A percentile compares a stretch with the other conserved stretches of the same genome.
Conservation (phyloP, 2,329 filamentous ascomycete species). For the Aspergillus piperis region DNA sequence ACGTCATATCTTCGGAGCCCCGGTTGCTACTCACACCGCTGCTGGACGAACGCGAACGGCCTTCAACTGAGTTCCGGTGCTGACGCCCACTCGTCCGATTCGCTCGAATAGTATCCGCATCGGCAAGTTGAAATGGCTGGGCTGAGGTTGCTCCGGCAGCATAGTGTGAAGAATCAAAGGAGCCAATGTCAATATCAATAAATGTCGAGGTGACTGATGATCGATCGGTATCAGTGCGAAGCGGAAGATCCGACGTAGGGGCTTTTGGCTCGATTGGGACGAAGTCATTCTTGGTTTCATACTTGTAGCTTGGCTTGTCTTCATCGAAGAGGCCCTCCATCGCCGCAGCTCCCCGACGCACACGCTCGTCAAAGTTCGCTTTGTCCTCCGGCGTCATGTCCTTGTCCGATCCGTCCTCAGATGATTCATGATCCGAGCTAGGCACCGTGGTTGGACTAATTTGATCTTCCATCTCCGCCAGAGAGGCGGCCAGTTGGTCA, state of each 20-base stretch:
- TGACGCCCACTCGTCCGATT: slow-evolving; percentile 54
- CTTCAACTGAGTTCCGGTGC: slow-evolving; percentile 39
- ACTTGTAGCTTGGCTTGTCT: slow-evolving; percentile 58
- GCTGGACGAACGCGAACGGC: slow-evolving; percentile 35
- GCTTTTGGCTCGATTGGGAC: slow-evolving; percentile 46
- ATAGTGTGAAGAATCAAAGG: slow-evolving; percentile 53
- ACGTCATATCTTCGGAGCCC: slow-evolving; percentile 31
- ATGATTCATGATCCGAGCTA: slow-evolving; percentile 27
- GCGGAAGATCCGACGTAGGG: slow-evolving; percentile 57
- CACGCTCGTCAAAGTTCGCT: slow-evolving; percentile 58
- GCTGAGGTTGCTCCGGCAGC: slow-evolving; percentile 54
- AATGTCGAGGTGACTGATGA: slow-evolving; percentile 52
- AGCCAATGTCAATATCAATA: slow-evolving; percentile 60
- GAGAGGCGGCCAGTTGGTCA: slow-evolving; percentile 49
- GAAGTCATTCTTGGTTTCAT: slow-evolving; percentile 56
- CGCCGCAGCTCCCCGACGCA: slow-evolving; percentile 57
- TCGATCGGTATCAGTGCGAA: slow-evolving; percentile 48
- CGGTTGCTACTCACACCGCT: slow-evolving; percentile 30
- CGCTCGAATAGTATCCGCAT: slow-evolving; percentile 59
- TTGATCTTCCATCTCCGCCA: slow-evolving; percentile 47
- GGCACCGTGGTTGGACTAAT: slow-evolving; percentile 32
- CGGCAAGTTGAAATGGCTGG: slow-evolving; percentile 53
- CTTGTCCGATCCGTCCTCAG: slow-evolving; percentile 32
- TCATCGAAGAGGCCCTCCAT: slow-evolving; percentile 61
- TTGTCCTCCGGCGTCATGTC: slow-evolving; percentile 49